These are phyloP conservation scores for Ophiostoma sp. DNA, from an alignment of 2,329 filamentous ascomycete genomes.

Conservation along the genomic window DNA sequence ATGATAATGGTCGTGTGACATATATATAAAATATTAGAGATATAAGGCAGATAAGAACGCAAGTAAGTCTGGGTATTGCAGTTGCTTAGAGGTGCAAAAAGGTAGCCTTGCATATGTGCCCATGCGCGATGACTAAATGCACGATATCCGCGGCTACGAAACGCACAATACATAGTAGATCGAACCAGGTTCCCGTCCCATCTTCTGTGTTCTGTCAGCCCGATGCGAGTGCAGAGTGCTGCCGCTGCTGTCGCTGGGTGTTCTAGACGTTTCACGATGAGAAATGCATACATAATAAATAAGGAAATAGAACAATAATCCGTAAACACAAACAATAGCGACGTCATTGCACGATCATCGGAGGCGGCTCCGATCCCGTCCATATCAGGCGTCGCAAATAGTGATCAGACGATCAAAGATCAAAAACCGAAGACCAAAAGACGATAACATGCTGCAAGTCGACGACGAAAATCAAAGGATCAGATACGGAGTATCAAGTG, in stretches of 20 bases:
- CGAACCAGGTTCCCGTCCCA: not conserved
- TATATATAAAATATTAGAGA: not conserved
- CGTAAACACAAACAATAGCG: not conserved
- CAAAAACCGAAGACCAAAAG: not conserved
- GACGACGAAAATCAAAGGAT: not conserved
- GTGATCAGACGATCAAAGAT: not conserved
- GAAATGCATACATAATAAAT: not conserved
- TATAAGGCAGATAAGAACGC: not conserved
- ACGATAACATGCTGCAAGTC: not conserved
- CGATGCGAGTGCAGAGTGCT: not conserved
- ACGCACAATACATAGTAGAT: not conserved
- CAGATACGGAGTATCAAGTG: not conserved
- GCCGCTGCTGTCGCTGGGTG: not conserved
- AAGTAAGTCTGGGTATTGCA: not conserved
- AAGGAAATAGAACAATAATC: not conserved
- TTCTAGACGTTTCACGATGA: not conserved
- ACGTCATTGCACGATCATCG: not conserved
- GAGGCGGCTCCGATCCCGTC: not conserved
- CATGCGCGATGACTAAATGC: not conserved
- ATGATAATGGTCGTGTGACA: not conserved
- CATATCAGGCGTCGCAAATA: not conserved
- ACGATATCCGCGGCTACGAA: not conserved
- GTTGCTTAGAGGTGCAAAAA: not conserved
- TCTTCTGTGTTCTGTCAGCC: not conserved
- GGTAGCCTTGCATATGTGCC: slow-evolving; percentile 10